phyloP scores from a whole-genome alignment of 1,139 yeast genomes.

The Meyerozyma sp. region DNA sequence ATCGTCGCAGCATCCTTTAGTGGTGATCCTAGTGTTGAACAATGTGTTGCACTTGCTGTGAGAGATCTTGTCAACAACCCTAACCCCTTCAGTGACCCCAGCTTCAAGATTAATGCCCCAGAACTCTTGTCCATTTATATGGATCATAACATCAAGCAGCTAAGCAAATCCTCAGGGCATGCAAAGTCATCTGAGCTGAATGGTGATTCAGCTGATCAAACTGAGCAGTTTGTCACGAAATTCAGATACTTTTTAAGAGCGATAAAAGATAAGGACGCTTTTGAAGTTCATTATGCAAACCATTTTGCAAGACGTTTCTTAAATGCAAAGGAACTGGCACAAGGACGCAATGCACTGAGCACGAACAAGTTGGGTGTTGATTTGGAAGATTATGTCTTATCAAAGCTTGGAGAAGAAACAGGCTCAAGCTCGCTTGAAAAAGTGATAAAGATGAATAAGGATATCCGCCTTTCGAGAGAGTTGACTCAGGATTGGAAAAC shows the following conservation, averaged over 20 bases:
- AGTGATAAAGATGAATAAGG: slow-evolving; percentile 86
- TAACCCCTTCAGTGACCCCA: slow-evolving; percentile 3
- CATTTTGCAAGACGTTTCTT: slow-evolving; percentile 86
- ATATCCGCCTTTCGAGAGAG: slow-evolving; percentile 65
- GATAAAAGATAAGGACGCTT: slow-evolving; percentile 66
- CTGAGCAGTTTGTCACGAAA: slow-evolving; percentile 50
- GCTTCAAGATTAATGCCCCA: slow-evolving; percentile 43
- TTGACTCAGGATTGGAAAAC: slow-evolving; percentile 50
- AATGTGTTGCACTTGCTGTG: slow-evolving; percentile 57
- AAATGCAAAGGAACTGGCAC: slow-evolving; percentile 29
- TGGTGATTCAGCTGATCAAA: slow-evolving; percentile 37
- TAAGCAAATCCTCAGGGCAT: slow-evolving; percentile 32
- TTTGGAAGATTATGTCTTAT: slow-evolving; percentile 65
- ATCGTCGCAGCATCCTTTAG: slow-evolving; percentile 46
- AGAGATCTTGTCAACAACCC: slow-evolving; percentile 52
- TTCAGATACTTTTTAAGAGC: slow-evolving; percentile 61
- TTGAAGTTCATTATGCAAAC: slow-evolving; percentile 80
- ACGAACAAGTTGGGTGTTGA: slow-evolving; percentile 39
- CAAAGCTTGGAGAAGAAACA: slow-evolving; percentile 68
- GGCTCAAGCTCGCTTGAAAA: slow-evolving; percentile 79
- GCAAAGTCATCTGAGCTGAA: slow-evolving; percentile 5
- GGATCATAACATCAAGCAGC: slow-evolving; percentile 66
- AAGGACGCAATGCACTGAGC: background rate
- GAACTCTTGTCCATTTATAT: slow-evolving; percentile 72
- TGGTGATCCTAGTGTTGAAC: slow-evolving; percentile 45